phyloP scores from a whole-genome alignment of 805 yeast genomes.

The Kluyveromyces nonfermentans region DNA sequence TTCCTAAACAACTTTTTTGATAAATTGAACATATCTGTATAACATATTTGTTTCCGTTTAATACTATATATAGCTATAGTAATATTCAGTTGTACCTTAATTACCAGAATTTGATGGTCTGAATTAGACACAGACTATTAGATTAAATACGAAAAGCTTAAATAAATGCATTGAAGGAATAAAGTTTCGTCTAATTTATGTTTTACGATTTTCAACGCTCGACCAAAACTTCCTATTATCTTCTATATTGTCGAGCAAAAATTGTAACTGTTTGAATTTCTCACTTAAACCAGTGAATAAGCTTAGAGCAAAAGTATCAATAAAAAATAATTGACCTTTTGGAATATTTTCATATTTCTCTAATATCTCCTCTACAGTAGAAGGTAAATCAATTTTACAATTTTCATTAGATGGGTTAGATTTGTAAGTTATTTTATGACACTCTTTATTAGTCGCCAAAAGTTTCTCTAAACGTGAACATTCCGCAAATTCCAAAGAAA shows the following conservation, averaged over 20 bases:
- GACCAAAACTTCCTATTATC: conserved; percentile 52
- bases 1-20: background rate
- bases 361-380: conserved; percentile 36
- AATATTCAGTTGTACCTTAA: background rate
- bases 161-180: too few relatives aligned
- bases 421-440: conserved; percentile 17
- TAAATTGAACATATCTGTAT: background rate
- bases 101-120: too few relatives aligned
- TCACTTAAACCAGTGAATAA: conserved; percentile 58
- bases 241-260: conserved; percentile 43
- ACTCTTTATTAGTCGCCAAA: conserved; percentile 13
- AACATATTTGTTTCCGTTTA: background rate
- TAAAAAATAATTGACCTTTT: conserved; percentile 75
- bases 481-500: conserved; percentile 69
- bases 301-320: conserved; percentile 68
- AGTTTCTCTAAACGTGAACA: conserved; percentile 44
- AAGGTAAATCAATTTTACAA: conserved; percentile 27
- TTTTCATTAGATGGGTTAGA: conserved; percentile 11
- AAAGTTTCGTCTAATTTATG: too few relatives aligned
- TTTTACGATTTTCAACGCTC: background rate
- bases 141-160: too few relatives aligned
- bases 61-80: background rate
- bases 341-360: conserved; percentile 41
- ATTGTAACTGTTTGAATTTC: conserved; percentile 52
- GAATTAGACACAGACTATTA: too few relatives aligned